Evolutionary conservation across 495 filamentous ascomycete genomes (phyloP), one percentile per base, ranked within the genome.

Genomic region (Staphylotrichum tortipilum): DNA sequence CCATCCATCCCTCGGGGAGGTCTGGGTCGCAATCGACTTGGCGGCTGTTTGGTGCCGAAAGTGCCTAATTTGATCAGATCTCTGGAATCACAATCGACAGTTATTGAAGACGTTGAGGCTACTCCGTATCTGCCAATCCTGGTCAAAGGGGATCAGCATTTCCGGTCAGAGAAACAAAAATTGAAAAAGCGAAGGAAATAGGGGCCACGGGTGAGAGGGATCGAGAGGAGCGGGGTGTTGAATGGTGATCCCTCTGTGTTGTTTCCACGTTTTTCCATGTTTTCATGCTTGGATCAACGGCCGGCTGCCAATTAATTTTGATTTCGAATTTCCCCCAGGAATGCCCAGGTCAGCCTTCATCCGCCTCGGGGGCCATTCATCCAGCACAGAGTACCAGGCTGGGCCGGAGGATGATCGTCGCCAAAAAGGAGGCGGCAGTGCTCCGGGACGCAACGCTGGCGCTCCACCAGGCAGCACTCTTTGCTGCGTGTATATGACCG

Each of bases 31-130:
- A 45, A 4, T 21, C n/a, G 24, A 33, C 31, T 50, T 41, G 35
- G 45, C 36, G 50, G 46, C 43, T 57, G 42, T 54, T 47, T 50
- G 29, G 17, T 49, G 19, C 41, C 42, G 42, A 54, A 47, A 50
- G 47, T 45, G 55, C 47, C 39, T 54, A 53, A 50, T 50, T 42
- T 57, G 8, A 15, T 35, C 33, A 3, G 4, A 3, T 35, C 10
- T 35, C 33, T 35, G 33, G 33, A 35, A 46, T 6, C 29, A 35
- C 19, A 19, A 35, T 24, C 33, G 18, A 22, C 18, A 23, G n/a
- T n/a, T n/a, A n/a, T n/a, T n/a, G n/a, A n/a, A n/a, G n/a, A n/a
- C n/a, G n/a, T n/a, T n/a, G n/a, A n/a, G n/a, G n/a, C n/a, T n/a
- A n/a, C n/a, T n/a, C n/a, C n/a, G n/a, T 8, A 10, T n/a, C 21